Base-by-base conservation (phyloP, 2,329 filamentous ascomycete genomes). In the Cordyceps fumosorosea region DNA sequence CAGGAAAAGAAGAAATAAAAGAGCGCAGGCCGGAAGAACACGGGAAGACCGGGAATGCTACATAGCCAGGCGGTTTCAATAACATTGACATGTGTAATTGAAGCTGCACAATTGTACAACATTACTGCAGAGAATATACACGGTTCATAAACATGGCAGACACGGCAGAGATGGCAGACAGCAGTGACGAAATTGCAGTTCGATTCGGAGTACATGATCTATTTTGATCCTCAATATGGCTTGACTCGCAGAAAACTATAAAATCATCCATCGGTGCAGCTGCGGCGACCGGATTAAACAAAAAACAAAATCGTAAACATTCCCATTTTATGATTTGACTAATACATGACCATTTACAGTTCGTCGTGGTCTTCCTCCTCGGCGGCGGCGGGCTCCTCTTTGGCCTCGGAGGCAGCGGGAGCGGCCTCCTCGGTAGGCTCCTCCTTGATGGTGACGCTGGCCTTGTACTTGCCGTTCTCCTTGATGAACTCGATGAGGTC, bases 381-480 rank as follows among this genome's bases (percentile, higher is more conserved):
- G 8, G 1, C 54, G 5, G 44, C 37, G n/a, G 29, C 73, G 51
- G 78, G 77, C 70, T 81, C 76, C 73, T 82, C 76, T 67, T 74
- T 72, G 65, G 80, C 76, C 72, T 84, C 81, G 29, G 79, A 78
- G 69, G 82, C 75, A 67, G 81, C 80, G 62, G 80, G 78, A 50
- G 80, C 79, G 62, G 79, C 76, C 73, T 87, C 81, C 63, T 80
- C 79, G 42, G 77, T 75, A 68, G 83, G 82, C 69, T 82, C 82
- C 69, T 77, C 76, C 69, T 79, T 77, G 68, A 81, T 79, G 62
- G 81, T 77, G 65, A 88, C 86, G 70, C 88, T 86, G 67, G 90
- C 86, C 77, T 89, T 87, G 84, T 96, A 85, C 79, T 92, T 95
- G 78, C 95, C 95, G 76, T 95, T 96, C 83, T 97, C 92, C 79